Evolutionary conservation across 441 rosid species (phyloP), one percentile per base, ranked within the genome.

Genomic region (Pelargonium australe): DNA sequence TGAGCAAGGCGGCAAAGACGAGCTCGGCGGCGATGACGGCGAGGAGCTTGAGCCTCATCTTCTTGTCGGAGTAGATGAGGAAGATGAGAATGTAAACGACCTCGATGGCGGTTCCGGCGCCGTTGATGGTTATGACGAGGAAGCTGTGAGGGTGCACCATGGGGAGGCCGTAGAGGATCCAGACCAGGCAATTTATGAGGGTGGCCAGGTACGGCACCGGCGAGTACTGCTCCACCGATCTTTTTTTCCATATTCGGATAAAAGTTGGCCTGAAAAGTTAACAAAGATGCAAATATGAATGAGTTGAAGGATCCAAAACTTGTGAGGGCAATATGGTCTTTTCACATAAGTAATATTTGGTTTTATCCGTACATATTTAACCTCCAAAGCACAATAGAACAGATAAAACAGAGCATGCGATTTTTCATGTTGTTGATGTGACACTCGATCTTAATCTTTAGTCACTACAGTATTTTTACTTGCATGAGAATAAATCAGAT

Each of bases 151-250:
- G 92, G 75, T 84, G 91, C 66, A 94, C 93, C 76, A 76, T 55
- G 7, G 99, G 99, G 7, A 91, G 84, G 0, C 96, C 99, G 5
- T 87, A 94, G 58, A 94, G 69, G 11, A 88, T 84, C 99, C 97
- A 94, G 12, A 84, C 82, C 86, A 84, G 43, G 80, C 97, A 94
- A 80, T 91, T 94, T 65, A 85, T 72, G 9, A 89, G 68, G n/a
- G 96, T 82, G 16, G 95, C 94, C 2, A 94, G 68, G 75, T 94
- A 94, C 7, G 99, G 99, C 5, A 63, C 74, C 5, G 94, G 72
- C 12, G 96, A 89, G 80, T 77, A 94, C 17, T 86, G 93, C 78
- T 89, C 95, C 77, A 94, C 99, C n/a, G 89, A 77, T 8, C 79
- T 82, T 60, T 79, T 88, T 78, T 83, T 88, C 79, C 88, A 81